Evolutionary conservation across 352 stramenopile genomes (phyloP), one percentile per base, ranked within the genome.

Genomic region (Pythium guiyangense): DNA sequence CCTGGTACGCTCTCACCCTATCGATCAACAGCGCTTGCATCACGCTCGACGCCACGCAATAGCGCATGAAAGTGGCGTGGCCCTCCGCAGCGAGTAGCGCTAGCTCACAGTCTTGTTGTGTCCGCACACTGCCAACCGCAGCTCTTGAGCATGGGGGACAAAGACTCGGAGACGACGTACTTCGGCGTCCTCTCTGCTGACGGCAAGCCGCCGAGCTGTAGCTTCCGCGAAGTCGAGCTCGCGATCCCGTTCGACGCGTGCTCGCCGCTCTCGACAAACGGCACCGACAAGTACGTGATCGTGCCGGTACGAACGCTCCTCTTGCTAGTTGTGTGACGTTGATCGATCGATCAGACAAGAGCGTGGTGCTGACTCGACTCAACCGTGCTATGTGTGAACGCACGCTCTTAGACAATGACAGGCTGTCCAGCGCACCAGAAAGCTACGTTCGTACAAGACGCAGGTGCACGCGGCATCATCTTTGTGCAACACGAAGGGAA

Each of bases 341-440:
- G 22, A 22, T 18, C 27, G n/a, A 22, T 11, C 20, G n/a, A 2
- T 52, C 14, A 9, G 9, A 1, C 29, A 40, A 15, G 10, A n/a
- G 1, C 9, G 6, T 14, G 25, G 26, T 14, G 25, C 35, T 56
- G 52, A 49, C 22, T 42, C 49, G 0, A 54, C 46, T 56, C 4
- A 18, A 40, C 18, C 6, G 31, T 62, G n/a, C 25, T 27, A 45
- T 50, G 50, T 25, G 48, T 49, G 8, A n/a, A 18, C 50, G 12
- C 20, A 6, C 22, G 22, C 22, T 22, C 54, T 14, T 26, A 86
- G 73, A 69, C 56, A 27, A 62, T 84, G 15, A 55, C 63, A 15
- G 69, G 73, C 20, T 90, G 82, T 51, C 77, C 77, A 17, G 70
- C 77, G 34, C 77, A 90, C 42, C 79, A 90, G 39, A 90, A 90